A percentile compares a stretch with the other conserved stretches of the same genome.
Evolutionary conservation across 768 basidiomycete species (phyloP).

Genomic region (Tulasnella calospora): DNA sequence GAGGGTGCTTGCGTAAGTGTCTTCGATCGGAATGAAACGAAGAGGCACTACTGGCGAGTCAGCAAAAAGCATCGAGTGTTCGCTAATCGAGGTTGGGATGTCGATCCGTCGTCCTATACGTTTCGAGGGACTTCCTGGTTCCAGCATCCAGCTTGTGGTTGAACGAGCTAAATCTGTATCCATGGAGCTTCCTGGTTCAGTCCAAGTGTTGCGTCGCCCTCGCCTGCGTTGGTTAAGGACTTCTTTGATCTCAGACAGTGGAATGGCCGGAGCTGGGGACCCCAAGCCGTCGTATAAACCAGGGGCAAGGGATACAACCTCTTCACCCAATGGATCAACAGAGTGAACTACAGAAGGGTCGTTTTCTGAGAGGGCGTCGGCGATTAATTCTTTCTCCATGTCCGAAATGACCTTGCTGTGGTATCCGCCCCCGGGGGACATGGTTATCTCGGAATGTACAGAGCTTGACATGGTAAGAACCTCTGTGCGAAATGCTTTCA

Average conservation of each 20-base stretch:
- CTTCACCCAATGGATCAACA: background rate
- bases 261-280: background rate
- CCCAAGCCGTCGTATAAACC: conserved; percentile 11
- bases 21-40: conserved; percentile 8
- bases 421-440: background rate
- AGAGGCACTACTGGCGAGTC: background rate
- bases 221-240: background rate
- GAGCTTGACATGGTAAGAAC: conserved; percentile 18
- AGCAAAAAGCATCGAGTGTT: background rate
- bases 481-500: conserved; percentile 2
- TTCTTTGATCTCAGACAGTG: conserved; percentile 3
- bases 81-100: conserved; percentile 1
- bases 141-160: conserved; percentile 11
- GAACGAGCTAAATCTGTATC: background rate
- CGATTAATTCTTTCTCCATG: conserved; percentile 20
- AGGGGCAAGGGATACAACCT: conserved; percentile 3
- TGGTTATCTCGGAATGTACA: background rate
- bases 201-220: conserved; percentile 14
- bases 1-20: conserved; percentile 18
- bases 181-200: background rate
- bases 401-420: background rate
- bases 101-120: background rate
- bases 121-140: conserved; percentile 3
- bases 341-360: conserved; percentile 21
- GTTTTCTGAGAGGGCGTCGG: conserved; percentile 12